Conservation (phyloP, 2,329 filamentous ascomycete genomes). For the Penicillium sp. region DNA sequence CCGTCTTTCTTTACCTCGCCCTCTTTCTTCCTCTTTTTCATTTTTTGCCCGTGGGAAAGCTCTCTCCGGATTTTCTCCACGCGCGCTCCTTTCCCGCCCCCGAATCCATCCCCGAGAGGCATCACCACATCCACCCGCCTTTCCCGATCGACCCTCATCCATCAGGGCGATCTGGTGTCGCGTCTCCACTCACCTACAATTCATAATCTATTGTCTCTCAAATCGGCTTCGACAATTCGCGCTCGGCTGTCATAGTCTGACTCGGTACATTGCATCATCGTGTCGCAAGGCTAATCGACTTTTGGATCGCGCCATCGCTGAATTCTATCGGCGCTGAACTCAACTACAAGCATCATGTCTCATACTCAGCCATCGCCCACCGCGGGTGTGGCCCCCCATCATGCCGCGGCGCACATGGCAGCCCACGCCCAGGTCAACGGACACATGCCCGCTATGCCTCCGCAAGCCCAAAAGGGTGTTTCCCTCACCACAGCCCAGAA, state of each 20-base stretch:
- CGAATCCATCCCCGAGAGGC: conserved; percentile 3
- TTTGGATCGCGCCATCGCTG: conserved; percentile 22
- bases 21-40: conserved; percentile 8
- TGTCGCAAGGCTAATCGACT: conserved; percentile 29
- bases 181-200: too few species aligned
- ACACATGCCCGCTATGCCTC: conserved; percentile 62
- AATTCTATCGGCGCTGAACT: conserved; percentile 13
- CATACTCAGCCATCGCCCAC: conserved; percentile 82
- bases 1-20: conserved; percentile 6
- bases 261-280: conserved; percentile 35
- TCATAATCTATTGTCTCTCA: too few species aligned
- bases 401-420: conserved; percentile 44
- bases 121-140: conserved; percentile 1
- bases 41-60: conserved; percentile 2
- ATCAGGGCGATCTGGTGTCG: conserved; percentile 1
- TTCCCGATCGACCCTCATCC: conserved; percentile 1
- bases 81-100: conserved; percentile 9
- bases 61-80: conserved; percentile 12
- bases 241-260: not conserved
- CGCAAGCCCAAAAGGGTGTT: conserved; percentile 58
- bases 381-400: conserved; percentile 70
- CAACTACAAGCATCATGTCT: conserved; percentile 58
- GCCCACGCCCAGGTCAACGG: conserved; percentile 47
- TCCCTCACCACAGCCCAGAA: conserved; percentile 72
- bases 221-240: not conserved